Percentiles rank a stretch among this genome's conserved stretches.
These are phyloP conservation scores for Gamsiella multidivaricata DNA, from an alignment of 192 early-diverging fungal genomes.

Conservation along the genomic window DNA sequence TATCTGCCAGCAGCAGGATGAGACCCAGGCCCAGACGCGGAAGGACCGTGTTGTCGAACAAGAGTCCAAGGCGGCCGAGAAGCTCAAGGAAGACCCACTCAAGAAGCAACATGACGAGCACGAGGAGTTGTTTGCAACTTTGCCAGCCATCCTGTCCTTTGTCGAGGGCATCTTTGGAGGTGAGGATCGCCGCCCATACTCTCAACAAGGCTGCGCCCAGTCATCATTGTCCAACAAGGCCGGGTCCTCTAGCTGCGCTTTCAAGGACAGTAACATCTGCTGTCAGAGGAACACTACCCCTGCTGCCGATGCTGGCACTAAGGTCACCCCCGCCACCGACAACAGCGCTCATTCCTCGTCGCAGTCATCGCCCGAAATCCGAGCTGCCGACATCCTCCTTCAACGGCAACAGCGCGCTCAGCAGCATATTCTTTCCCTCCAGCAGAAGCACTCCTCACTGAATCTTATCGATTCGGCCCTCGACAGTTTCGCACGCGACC, in stretches of 20 bases:
- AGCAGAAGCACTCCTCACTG: conserved; percentile 38
- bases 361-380: conserved; percentile 13
- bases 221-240: not conserved
- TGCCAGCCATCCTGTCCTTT: conserved; percentile 9
- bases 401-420: conserved; percentile 11
- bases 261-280: conserved; percentile 1
- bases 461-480: conserved; percentile 44
- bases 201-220: not conserved
- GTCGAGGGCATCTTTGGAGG: conserved; percentile 17
- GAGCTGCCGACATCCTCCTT: conserved; percentile 19
- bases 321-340: too few species aligned
- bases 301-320: too few species aligned
- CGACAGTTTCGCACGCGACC: conserved; percentile 15
- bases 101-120: too few species aligned
- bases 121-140: too few species aligned
- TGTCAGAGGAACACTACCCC: not conserved
- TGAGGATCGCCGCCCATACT: not conserved
- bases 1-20: too few species aligned
- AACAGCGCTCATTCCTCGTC: conserved; percentile 3
- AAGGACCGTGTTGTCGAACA: too few species aligned
- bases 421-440: conserved; percentile 2
- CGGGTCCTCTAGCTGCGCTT: not conserved
- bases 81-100: not conserved
- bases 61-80: not conserved
- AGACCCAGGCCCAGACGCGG: too few species aligned